A percentile compares a stretch with the other conserved stretches of the same genome.
Evolutionary conservation across 805 yeast species (phyloP).

Genomic region (Candida alai): DNA sequence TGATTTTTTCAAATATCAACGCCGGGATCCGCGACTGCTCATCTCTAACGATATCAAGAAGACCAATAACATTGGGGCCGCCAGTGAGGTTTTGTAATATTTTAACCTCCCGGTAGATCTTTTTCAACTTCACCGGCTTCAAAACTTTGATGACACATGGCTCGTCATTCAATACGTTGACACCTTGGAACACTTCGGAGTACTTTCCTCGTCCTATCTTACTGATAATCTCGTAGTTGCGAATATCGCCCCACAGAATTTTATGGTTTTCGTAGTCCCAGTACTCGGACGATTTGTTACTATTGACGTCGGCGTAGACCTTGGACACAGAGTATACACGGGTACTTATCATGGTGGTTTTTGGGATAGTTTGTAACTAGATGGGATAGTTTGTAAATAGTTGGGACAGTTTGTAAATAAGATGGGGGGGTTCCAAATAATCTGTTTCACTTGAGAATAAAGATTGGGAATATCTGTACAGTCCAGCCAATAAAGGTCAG

Average conservation of each 20-base stretch:
- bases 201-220: slow-evolving; percentile 93
- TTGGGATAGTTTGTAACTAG: too few species aligned
- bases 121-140: slow-evolving; percentile 90
- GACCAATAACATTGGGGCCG: slow-evolving; percentile 75
- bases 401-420: too few species aligned
- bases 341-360: slow-evolving; percentile 21
- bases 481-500: too few species aligned
- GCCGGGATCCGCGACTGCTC: slow-evolving; percentile 81
- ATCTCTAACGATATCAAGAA: slow-evolving; percentile 80
- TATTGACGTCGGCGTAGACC: slow-evolving; percentile 75
- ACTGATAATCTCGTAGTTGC: slow-evolving; percentile 68
- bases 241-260: slow-evolving; percentile 40
- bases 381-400: too few species aligned
- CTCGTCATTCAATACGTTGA: slow-evolving; percentile 58
- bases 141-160: slow-evolving; percentile 81
- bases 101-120: slow-evolving; percentile 85
- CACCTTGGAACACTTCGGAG: slow-evolving; percentile 91
- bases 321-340: slow-evolving; percentile 32
- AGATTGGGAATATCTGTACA: too few species aligned
- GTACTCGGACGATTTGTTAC: slow-evolving; percentile 62
- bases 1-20: slow-evolving; percentile 76
- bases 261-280: slow-evolving; percentile 78
- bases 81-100: slow-evolving; percentile 80
- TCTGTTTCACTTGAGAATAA: too few species aligned
- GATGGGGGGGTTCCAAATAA: too few species aligned